These are phyloP conservation scores for Globisporangium sylvaticum DNA, from an alignment of 352 stramenopile genomes.

Conservation along the genomic window DNA sequence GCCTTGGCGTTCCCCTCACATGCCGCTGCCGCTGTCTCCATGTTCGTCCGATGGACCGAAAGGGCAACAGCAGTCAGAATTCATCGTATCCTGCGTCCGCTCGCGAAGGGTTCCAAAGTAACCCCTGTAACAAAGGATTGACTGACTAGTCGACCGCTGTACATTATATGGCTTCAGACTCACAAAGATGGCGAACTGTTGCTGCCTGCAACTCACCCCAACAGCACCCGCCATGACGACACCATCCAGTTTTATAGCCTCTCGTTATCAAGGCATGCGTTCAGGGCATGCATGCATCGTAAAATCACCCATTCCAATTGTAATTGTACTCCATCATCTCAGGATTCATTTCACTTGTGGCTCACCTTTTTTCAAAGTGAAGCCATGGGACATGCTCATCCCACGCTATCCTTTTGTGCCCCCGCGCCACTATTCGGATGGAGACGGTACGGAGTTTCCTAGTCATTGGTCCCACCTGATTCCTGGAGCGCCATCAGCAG, in stretches of 20 bases:
- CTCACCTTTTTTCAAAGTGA: background rate
- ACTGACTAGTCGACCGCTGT: background rate
- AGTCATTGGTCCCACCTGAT: constrained; percentile 8
- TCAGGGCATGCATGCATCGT: too few species aligned
- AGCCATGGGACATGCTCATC: background rate
- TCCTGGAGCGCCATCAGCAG: constrained; percentile 5
- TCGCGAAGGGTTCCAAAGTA: background rate
- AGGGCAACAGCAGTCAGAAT: background rate
- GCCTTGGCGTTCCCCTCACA: background rate
- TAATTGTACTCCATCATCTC: background rate
- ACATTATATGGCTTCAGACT: background rate
- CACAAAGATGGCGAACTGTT: background rate
- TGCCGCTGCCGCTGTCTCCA: background rate
- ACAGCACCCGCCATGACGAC: background rate
- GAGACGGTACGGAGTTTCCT: background rate
- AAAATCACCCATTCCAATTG: background rate
- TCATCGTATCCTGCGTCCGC: background rate
- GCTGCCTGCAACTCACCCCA: background rate
- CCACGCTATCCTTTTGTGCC: background rate
- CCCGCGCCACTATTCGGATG: background rate
- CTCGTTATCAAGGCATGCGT: too few species aligned
- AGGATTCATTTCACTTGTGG: background rate
- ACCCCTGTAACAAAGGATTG: background rate
- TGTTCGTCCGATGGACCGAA: background rate
- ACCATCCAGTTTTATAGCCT: background rate